Percentiles rank a stretch among this genome's conserved stretches.
Conservation (phyloP, 768 basidiomycete genomes). For the Naganishia vishniacii region DNA sequence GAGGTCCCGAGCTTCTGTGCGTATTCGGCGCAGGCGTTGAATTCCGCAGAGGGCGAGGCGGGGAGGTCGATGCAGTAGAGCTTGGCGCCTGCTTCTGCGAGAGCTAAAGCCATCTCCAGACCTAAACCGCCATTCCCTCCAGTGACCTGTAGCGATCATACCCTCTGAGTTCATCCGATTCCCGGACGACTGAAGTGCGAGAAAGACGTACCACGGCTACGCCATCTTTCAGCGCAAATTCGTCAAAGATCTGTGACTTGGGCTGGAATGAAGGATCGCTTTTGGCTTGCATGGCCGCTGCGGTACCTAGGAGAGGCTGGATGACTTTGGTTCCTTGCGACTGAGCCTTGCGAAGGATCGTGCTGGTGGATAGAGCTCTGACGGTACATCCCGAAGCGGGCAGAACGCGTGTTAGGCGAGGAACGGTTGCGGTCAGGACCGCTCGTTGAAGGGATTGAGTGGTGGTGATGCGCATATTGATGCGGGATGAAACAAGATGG, state of each 20-base stretch:
- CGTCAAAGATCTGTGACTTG: constrained; percentile 33
- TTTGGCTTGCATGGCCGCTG: constrained; percentile 18
- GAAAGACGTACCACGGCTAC: constrained; percentile 52
- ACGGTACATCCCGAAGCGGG: too few relatives aligned
- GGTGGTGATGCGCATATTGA: too few relatives aligned
- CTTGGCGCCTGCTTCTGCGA: constrained; percentile 67
- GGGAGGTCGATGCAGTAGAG: constrained; percentile 36
- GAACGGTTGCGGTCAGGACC: too few relatives aligned
- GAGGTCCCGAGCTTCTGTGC: constrained; percentile 52
- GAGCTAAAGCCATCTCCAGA: constrained; percentile 72
- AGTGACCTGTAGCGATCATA: constrained; percentile 34
- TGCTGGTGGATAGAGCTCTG: too few relatives aligned
- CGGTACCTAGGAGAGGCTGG: constrained; percentile 16
- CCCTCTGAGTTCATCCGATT: too few relatives aligned
- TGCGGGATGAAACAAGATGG: too few relatives aligned
- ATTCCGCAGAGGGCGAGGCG: constrained; percentile 25
- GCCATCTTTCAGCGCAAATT: constrained; percentile 46
- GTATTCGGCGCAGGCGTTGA: constrained; percentile 47
- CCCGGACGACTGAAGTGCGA: not conserved
- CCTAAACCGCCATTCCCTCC: constrained; percentile 68
- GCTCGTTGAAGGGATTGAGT: too few relatives aligned
- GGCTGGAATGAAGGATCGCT: constrained; percentile 11
- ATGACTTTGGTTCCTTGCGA: constrained; percentile 8
- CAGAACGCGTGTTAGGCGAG: too few relatives aligned
- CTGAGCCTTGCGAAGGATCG: not conserved